These are phyloP conservation scores for Claviceps sp. DNA, from an alignment of 2,329 filamentous ascomycete genomes.

Conservation along the genomic window DNA sequence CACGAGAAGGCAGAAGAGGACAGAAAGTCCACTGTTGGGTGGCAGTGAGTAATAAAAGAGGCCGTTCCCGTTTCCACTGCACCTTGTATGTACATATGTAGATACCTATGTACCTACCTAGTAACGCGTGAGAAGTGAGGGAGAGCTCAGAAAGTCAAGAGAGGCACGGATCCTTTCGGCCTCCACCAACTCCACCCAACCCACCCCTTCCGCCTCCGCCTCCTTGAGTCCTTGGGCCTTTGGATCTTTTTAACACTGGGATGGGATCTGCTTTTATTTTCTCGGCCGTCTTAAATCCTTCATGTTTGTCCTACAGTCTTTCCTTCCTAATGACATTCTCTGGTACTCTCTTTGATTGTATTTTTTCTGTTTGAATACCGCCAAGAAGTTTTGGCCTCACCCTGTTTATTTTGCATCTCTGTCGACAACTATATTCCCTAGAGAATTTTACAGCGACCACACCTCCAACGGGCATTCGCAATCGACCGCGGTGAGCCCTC, in stretches of 20 bases:
- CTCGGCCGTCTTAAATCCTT: not conserved
- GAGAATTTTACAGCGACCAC: not conserved
- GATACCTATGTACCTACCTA: not conserved
- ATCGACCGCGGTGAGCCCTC: not conserved
- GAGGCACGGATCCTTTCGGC: not conserved
- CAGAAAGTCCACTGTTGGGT: not conserved
- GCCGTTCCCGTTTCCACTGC: not conserved
- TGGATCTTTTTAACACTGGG: not conserved
- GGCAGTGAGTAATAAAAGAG: not conserved
- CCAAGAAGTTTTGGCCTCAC: not conserved
- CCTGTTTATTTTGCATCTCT: not conserved
- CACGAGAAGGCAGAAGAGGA: not conserved
- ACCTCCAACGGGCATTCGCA: not conserved
- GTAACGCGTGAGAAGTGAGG: not conserved
- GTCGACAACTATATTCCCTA: not conserved
- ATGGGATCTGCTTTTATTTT: conserved; percentile 3
- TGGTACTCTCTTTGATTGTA: conserved; percentile 1
- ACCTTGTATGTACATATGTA: not conserved
- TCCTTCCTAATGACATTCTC: not conserved
- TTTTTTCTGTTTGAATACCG: not conserved
- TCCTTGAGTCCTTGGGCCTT: conserved; percentile 1
- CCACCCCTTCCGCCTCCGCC: conserved; percentile 1
- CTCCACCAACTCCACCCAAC: conserved; percentile 2
- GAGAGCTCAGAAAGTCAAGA: too few species aligned
- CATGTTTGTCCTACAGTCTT: conserved; percentile 1